A percentile compares a stretch with the other conserved stretches of the same genome.
Evolutionary conservation across 257 asterid genomes (phyloP).

Genomic region (Sherardia arvensis): DNA sequence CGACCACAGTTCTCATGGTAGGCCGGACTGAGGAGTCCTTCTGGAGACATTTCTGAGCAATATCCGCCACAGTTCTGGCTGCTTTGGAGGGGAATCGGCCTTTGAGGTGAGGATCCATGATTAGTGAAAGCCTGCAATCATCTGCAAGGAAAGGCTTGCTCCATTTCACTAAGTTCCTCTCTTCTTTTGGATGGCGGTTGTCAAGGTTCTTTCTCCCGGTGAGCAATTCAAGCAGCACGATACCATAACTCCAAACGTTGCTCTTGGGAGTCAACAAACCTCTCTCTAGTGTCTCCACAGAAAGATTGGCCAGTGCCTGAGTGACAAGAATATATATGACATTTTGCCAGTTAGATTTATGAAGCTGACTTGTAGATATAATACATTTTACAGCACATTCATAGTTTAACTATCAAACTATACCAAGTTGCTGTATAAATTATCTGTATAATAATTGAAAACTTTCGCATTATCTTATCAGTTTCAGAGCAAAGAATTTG

Average conservation of each 20-base stretch:
- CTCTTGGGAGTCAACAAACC: conserved; percentile 88
- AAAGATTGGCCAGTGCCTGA: conserved; percentile 76
- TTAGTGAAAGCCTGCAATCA: conserved; percentile 65
- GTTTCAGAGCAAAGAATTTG: too few species aligned
- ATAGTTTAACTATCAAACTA: background rate
- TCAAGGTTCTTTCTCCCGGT: conserved; percentile 79
- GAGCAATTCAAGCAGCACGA: conserved; percentile 81
- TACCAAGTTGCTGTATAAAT: background rate
- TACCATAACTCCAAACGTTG: conserved; percentile 92
- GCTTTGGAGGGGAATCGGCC: conserved; percentile 86
- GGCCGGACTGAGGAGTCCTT: conserved; percentile 87
- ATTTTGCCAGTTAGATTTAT: background rate
- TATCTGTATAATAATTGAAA: too few species aligned
- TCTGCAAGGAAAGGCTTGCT: conserved; percentile 75
- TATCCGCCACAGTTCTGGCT: conserved; percentile 68
- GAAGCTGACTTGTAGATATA: background rate
- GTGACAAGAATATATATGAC: background rate
- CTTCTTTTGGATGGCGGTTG: conserved; percentile 68
- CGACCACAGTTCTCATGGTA: conserved; percentile 79
- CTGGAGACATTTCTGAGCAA: conserved; percentile 78
- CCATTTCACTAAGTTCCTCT: conserved; percentile 83
- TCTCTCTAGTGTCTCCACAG: conserved; percentile 73
- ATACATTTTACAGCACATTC: background rate
- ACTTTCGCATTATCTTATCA: too few species aligned
- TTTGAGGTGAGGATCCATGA: conserved; percentile 87